phyloP scores from a whole-genome alignment of 805 yeast species.

The Yarrowia divulgata region DNA sequence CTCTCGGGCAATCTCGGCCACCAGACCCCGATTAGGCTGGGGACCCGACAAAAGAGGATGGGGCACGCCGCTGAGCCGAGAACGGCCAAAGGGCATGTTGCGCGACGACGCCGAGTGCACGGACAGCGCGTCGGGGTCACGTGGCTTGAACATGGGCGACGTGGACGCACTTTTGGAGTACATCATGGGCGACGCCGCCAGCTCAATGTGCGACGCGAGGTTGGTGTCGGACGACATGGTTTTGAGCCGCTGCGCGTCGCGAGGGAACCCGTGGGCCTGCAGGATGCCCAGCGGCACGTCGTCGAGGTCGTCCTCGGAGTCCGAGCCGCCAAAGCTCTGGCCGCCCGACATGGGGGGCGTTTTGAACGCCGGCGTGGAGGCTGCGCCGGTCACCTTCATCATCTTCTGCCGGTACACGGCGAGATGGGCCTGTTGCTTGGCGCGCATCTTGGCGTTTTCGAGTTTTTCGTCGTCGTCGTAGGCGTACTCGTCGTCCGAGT shows the following conservation, averaged over 20 bases:
- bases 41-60: conserved; percentile 32
- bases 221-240: conserved; percentile 42
- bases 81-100: conserved; percentile 26
- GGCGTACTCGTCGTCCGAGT: conserved; percentile 27
- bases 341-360: conserved; percentile 21
- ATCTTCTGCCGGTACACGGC: conserved; percentile 54
- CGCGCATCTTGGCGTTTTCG: conserved; percentile 47
- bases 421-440: conserved; percentile 53
- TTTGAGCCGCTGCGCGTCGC: conserved; percentile 41
- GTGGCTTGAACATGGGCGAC: conserved; percentile 30
- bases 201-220: conserved; percentile 27
- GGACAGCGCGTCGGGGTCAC: conserved; percentile 7
- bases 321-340: background rate
- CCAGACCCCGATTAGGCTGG: conserved; percentile 49
- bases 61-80: conserved; percentile 26
- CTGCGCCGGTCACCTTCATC: conserved; percentile 51
- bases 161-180: conserved; percentile 18
- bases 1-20: conserved; percentile 53
- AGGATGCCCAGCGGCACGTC: conserved; percentile 54
- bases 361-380: conserved; percentile 19
- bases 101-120: conserved; percentile 17
- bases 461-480: conserved; percentile 44
- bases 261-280: conserved; percentile 53
- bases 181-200: conserved; percentile 25
- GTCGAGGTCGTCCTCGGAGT: conserved; percentile 51